A percentile compares a stretch with the other conserved stretches of the same genome.
These are phyloP conservation scores for Amesomyces nigricolor DNA, from an alignment of 2,329 filamentous ascomycete genomes.

Conservation along the genomic window DNA sequence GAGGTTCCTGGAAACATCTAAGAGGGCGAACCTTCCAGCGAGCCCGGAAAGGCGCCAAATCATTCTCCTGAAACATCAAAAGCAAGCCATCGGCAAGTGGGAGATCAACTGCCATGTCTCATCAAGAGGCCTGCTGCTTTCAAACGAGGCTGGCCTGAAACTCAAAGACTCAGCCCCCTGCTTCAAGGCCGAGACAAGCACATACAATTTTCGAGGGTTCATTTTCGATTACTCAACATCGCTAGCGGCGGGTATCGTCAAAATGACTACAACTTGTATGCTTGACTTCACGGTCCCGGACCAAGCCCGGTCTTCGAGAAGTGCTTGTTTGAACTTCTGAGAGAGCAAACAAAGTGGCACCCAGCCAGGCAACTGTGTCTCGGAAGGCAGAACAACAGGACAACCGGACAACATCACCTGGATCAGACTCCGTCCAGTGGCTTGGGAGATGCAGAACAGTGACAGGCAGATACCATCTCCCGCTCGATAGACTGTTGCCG, in stretches of 20 bases:
- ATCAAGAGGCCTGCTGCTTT: no score
- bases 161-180: neutral
- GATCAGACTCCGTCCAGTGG: neutral
- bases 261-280: neutral
- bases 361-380: no score
- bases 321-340: neutral
- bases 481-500: neutral
- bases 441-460: neutral
- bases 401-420: neutral
- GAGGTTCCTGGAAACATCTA: neutral
- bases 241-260: neutral
- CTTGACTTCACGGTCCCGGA: conserved; percentile 1
- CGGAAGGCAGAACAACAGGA: no score
- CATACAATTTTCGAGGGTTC: neutral
- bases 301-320: neutral
- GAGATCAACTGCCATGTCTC: no score
- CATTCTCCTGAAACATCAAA: no score
- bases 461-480: neutral
- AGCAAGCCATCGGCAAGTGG: no score
- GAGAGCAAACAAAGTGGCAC: neutral
- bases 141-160: no score
- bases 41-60: neutral
- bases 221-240: neutral
- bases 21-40: neutral
- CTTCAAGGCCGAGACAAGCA: neutral